Base-by-base conservation (phyloP, 257 asterid species). In the Solanum virginianum region DNA sequence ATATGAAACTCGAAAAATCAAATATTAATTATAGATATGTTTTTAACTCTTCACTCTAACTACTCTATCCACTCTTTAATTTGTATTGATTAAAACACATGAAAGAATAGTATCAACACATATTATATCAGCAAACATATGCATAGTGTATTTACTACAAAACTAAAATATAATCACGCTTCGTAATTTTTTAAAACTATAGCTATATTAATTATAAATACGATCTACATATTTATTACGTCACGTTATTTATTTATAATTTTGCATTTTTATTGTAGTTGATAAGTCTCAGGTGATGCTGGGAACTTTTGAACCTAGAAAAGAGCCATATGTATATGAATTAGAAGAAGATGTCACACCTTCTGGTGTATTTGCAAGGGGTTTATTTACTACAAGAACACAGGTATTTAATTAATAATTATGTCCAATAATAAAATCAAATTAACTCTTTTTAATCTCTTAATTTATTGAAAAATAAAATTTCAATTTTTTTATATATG, bases 361-460 rank as follows among this genome's bases (percentile, higher is more conserved):
- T 26, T 77, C 86, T 16, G 95, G 95, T 22, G 82, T 92, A 14
- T 89, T 92, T 74, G 90, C 90, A 0, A 82, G 95, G 82, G 94
- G 95, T 45, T 45, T 85, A 82, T 92, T 91, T 81, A 85, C 92
- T 17, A 93, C 95, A 39, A 91, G 90, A 88, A 88, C 88, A 62
- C 90, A 91, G 94, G 94, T 91, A 88, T 22, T 3, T 5, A 36
- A 32, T 32, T 36, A 4, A 15, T 60, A 26, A 80, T 20, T 59
- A 26, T 84, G 8, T 17, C 24, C 14, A 2, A 4, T 7, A 12
- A 11, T 36, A 36, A 36, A 36, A 4, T 36, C 36, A 32, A 32
- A 32, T 32, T 2, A 2, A 32, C 36, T 32, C 32, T 32, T 32
- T 32, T 32, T 32, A 32, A 32, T 32, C 36, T 32, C 36, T 36